phyloP scores from a whole-genome alignment of 75 land plant species.

The Isoetes taiwanensis region DNA sequence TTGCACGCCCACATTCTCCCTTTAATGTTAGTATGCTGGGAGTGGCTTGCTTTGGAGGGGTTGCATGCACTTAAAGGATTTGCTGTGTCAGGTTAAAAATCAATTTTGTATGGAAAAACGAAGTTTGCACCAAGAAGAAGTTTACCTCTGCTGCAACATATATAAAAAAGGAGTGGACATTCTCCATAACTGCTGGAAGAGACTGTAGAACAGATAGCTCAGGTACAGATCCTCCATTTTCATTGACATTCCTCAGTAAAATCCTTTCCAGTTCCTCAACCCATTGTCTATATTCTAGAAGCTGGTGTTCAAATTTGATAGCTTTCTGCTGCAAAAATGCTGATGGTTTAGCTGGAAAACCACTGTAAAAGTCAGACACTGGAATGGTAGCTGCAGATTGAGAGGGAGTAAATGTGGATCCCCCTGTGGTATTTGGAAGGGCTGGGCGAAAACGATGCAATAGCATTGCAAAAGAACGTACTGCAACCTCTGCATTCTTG shows the following conservation, averaged over 20 bases:
- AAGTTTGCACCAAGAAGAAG: neutral
- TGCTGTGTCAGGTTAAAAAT: too few relatives aligned
- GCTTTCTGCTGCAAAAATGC: conserved; percentile 68
- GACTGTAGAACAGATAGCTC: conserved; percentile 48
- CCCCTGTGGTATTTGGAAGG: conserved; percentile 18
- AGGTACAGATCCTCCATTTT: conserved; percentile 18
- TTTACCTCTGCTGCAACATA: conserved; percentile 92
- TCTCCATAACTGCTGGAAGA: conserved; percentile 68
- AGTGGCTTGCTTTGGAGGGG: too few relatives aligned
- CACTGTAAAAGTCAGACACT: conserved; percentile 70
- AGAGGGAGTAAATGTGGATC: conserved; percentile 16
- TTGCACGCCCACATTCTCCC: too few relatives aligned
- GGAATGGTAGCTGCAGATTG: conserved; percentile 26
- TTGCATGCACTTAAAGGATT: too few relatives aligned
- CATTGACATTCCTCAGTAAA: conserved; percentile 33
- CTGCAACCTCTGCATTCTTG: conserved; percentile 79
- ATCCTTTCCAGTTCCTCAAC: conserved; percentile 89
- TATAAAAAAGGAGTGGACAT: conserved; percentile 79
- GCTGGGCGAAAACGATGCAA: conserved; percentile 42
- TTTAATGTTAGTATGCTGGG: too few relatives aligned
- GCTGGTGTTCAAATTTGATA: conserved; percentile 67
- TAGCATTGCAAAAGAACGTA: conserved; percentile 75
- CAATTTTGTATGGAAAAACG: too few relatives aligned
- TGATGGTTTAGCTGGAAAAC: conserved; percentile 80
- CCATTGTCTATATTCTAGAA: conserved; percentile 71